phyloP scores from a whole-genome alignment of 140 eudicot genomes.

The Erigeron philadelphicus region DNA sequence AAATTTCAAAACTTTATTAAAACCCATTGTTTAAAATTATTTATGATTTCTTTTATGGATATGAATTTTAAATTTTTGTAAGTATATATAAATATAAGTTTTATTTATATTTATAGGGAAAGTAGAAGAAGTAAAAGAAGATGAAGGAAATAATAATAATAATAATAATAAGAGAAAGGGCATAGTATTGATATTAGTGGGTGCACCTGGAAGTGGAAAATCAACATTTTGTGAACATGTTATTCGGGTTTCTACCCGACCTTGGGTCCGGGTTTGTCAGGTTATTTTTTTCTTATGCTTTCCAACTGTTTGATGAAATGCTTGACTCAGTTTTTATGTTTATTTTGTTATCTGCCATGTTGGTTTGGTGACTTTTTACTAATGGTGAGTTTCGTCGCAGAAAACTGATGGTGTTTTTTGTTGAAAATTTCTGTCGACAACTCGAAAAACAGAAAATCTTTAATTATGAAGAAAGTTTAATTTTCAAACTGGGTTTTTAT shows the following conservation, averaged over 20 bases:
- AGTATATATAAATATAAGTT: background rate
- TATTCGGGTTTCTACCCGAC: conserved; percentile 51
- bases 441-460: too few species aligned
- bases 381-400: too few species aligned
- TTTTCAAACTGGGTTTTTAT: too few species aligned
- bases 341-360: too few species aligned
- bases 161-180: background rate
- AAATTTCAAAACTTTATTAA: background rate
- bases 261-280: conserved; percentile 92
- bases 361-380: too few species aligned
- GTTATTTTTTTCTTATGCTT: conserved; percentile 32
- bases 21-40: conserved; percentile 5
- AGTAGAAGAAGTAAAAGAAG: conserved; percentile 20
- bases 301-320: conserved; percentile 37
- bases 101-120: conserved; percentile 5
- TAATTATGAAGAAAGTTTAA: too few species aligned
- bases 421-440: too few species aligned
- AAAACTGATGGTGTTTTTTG: too few species aligned
- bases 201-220: conserved; percentile 99
- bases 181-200: conserved; percentile 55
- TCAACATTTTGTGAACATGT: conserved; percentile 85
- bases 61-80: background rate
- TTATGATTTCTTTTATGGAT: background rate
- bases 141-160: conserved; percentile 8
- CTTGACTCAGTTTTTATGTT: background rate